phyloP scores from a whole-genome alignment of 2,329 filamentous ascomycete genomes.

The Ascomycota sp. region DNA sequence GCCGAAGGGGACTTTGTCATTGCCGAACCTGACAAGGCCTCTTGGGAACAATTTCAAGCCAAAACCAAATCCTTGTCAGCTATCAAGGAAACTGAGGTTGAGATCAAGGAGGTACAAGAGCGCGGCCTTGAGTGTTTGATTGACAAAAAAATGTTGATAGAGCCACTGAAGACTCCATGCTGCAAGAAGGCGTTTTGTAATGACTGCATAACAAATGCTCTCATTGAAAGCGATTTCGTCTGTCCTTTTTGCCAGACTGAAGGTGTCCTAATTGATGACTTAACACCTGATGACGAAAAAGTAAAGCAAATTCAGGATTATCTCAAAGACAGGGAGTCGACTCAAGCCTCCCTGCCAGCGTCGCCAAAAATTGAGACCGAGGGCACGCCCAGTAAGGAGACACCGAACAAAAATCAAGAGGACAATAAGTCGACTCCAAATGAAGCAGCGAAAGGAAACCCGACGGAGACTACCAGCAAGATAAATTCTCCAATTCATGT shows the following conservation, averaged over 20 bases:
- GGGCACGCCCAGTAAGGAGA: constrained; percentile 19
- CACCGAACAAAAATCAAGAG: constrained; percentile 4
- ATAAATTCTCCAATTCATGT: constrained; percentile 16
- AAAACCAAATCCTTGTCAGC: constrained; percentile 77
- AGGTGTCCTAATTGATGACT: constrained; percentile 80
- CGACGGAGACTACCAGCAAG: constrained; percentile 9
- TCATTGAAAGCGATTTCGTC: constrained; percentile 94
- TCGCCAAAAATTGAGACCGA: constrained; percentile 20
- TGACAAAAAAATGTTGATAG: constrained; percentile 95
- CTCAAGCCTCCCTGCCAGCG: constrained; percentile 19
- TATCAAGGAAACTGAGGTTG: constrained; percentile 55
- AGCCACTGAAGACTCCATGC: constrained; percentile 97
- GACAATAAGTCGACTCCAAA: constrained; percentile 9
- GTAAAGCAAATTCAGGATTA: constrained; percentile 62
- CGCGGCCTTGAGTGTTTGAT: constrained; percentile 80
- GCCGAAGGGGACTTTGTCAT: constrained; percentile 95
- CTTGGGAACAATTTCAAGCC: constrained; percentile 94
- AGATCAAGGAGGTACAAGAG: constrained; percentile 73
- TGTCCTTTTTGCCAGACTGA: constrained; percentile 85
- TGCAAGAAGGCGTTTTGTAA: constrained; percentile 97
- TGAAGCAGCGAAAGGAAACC: background rate
- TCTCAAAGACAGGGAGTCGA: constrained; percentile 32
- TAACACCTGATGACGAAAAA: constrained; percentile 63
- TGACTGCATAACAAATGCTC: constrained; percentile 97
- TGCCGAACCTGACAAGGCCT: constrained; percentile 82